Evolutionary conservation across 202 grass and related monocot species (phyloP).

Genomic region (Elaeis oleifera): DNA sequence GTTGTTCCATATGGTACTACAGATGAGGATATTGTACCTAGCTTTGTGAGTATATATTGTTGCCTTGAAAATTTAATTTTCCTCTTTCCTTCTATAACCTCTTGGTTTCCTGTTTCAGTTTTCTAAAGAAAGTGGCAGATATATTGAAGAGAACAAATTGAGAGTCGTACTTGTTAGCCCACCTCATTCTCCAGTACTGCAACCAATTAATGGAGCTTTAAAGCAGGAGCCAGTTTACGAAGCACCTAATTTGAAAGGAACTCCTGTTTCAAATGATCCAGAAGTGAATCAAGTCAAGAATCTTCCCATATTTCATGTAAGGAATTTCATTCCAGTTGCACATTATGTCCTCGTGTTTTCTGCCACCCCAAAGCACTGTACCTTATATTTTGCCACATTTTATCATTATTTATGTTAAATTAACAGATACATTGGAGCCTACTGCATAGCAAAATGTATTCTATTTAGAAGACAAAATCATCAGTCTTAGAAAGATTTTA

Average conservation of each 20-base stretch:
- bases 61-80: slow-evolving; percentile 3
- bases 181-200: slow-evolving; percentile 31
- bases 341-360: no score
- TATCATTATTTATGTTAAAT: no score
- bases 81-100: slow-evolving; percentile 9
- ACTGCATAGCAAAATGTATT: no score
- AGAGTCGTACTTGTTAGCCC: slow-evolving; percentile 78
- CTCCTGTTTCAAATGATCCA: slow-evolving; percentile 24
- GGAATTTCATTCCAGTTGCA: no score
- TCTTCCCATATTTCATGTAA: slow-evolving; percentile 36
- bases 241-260: slow-evolving; percentile 23
- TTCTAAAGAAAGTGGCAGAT: slow-evolving; percentile 79
- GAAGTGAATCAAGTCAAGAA: slow-evolving; percentile 40
- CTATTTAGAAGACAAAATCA: no score
- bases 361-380: no score
- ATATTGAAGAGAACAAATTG: slow-evolving; percentile 95
- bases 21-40: slow-evolving; percentile 68
- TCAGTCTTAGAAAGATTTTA: no score
- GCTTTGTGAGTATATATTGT: slow-evolving; percentile 64
- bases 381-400: no score
- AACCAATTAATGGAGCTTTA: slow-evolving; percentile 35
- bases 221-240: slow-evolving; percentile 32
- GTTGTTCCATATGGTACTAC: slow-evolving; percentile 78
- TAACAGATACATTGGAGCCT: no score
- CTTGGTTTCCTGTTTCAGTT: slow-evolving; percentile 42